These are phyloP conservation scores for Melanopsichium pennsylvanicum DNA, from an alignment of 1,284 basidiomycete genomes.

Conservation along the genomic window DNA sequence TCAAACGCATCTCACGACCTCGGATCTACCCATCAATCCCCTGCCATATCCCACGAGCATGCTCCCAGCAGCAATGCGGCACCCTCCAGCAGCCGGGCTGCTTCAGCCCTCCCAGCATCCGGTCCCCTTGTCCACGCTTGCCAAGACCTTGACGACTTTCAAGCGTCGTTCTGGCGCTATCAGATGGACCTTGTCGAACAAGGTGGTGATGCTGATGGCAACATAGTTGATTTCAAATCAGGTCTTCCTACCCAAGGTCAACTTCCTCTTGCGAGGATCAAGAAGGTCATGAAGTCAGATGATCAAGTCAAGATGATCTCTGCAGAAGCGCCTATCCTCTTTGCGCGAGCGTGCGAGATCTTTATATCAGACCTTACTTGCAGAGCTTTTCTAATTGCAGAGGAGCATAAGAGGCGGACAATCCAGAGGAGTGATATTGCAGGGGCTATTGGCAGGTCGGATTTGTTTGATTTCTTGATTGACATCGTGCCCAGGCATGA, in stretches of 20 bases:
- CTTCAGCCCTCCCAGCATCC: slow-evolving; percentile 14
- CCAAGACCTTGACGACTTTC: slow-evolving; percentile 51
- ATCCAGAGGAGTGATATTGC: slow-evolving; percentile 63
- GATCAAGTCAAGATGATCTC: slow-evolving; percentile 66
- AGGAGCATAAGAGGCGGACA: slow-evolving; percentile 62
- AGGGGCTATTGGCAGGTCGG: slow-evolving; percentile 59
- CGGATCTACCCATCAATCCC: slow-evolving; percentile 2
- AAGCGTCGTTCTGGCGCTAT: slow-evolving; percentile 58
- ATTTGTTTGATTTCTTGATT: slow-evolving; percentile 65
- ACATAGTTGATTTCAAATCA: slow-evolving; percentile 56
- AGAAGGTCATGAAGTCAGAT: slow-evolving; percentile 66
- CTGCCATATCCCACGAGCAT: slow-evolving; percentile 1
- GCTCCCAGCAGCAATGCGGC: slow-evolving; percentile 4
- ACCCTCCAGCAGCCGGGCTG: slow-evolving; percentile 24
- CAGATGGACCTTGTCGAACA: slow-evolving; percentile 61
- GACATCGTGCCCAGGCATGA: slow-evolving; percentile 63
- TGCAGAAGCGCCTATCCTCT: slow-evolving; percentile 64
- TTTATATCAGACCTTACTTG: slow-evolving; percentile 65
- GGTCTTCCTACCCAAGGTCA: slow-evolving; percentile 55
- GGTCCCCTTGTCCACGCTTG: slow-evolving; percentile 43
- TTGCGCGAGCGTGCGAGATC: slow-evolving; percentile 65
- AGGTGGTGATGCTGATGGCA: slow-evolving; percentile 54
- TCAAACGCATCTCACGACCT: slow-evolving; percentile 36
- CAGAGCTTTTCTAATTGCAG: slow-evolving; percentile 63
- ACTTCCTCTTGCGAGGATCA: slow-evolving; percentile 63